A percentile compares a stretch with the other conserved stretches of the same genome.
These are phyloP conservation scores for Lachancea cidri DNA, from an alignment of 805 yeast species.

Conservation along the genomic window DNA sequence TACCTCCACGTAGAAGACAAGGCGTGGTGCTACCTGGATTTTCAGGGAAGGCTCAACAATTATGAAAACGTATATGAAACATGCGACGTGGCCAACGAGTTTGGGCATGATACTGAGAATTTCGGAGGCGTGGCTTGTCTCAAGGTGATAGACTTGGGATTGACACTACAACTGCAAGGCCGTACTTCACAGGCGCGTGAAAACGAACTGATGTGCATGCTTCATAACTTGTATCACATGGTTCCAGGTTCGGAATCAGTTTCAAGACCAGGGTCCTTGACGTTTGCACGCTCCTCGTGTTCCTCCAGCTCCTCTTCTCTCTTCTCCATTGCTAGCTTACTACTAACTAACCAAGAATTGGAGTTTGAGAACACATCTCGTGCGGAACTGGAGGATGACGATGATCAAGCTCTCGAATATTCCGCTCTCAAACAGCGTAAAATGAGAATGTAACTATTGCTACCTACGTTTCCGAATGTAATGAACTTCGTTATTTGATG, in stretches of 20 bases:
- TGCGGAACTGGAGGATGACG: not conserved
- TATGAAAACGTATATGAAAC: constrained; percentile 51
- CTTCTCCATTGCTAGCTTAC: constrained; percentile 4
- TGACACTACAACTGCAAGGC: not conserved
- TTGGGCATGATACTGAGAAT: not conserved
- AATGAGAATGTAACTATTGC: not conserved
- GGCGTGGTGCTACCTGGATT: constrained; percentile 26
- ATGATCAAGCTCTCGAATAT: not conserved
- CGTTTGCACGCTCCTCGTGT: constrained; percentile 3
- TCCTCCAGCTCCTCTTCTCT: constrained; percentile 8
- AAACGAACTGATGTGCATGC: constrained; percentile 2
- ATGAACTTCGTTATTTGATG: no score
- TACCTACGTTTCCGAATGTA: no score
- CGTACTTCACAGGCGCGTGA: constrained; percentile 1
- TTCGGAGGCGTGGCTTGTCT: not conserved
- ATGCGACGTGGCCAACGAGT: constrained; percentile 5
- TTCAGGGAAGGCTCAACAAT: constrained; percentile 44
- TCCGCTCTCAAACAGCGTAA: not conserved
- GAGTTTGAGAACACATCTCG: constrained; percentile 2
- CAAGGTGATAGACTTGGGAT: constrained; percentile 5
- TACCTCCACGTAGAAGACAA: constrained; percentile 19
- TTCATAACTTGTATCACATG: constrained; percentile 2
- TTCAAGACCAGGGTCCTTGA: constrained; percentile 1
- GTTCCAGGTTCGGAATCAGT: not conserved
- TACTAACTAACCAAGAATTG: not conserved